Percentiles rank a stretch among this genome's conserved stretches.
Evolutionary conservation across 2,329 filamentous ascomycete species (phyloP).

Genomic region (Endoconidiophora laricicola): DNA sequence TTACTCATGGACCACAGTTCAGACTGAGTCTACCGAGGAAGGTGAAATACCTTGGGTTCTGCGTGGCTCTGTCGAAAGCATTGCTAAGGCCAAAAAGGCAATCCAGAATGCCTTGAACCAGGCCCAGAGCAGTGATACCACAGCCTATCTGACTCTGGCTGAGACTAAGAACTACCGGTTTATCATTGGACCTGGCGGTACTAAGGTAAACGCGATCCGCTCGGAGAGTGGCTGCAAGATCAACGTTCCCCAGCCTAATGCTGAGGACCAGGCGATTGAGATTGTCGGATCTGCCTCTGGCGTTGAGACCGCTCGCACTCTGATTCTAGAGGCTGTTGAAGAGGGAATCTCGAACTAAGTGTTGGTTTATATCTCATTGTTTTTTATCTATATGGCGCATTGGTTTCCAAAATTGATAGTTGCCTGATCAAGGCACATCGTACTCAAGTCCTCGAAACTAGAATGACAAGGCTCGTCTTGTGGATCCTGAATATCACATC

Average conservation of each 20-base stretch:
- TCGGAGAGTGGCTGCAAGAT: slow-evolving; percentile 88
- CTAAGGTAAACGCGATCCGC: slow-evolving; percentile 82
- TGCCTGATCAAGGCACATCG: no score
- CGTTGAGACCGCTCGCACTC: slow-evolving; percentile 70
- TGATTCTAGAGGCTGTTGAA: slow-evolving; percentile 71
- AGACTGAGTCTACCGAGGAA: slow-evolving; percentile 41
- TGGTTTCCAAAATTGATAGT: neutral
- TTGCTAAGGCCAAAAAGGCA: slow-evolving; percentile 63
- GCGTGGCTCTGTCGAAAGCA: slow-evolving; percentile 57
- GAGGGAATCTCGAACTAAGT: slow-evolving; percentile 30
- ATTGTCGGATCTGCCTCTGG: slow-evolving; percentile 65
- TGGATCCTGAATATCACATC: neutral
- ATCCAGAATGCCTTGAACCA: slow-evolving; percentile 59
- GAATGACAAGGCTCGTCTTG: neutral
- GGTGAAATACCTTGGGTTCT: slow-evolving; percentile 82
- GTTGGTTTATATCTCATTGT: neutral
- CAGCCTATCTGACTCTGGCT: slow-evolving; percentile 76
- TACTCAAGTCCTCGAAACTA: neutral
- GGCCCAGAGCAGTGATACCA: slow-evolving; percentile 51
- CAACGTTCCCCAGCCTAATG: slow-evolving; percentile 73
- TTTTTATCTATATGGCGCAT: neutral
- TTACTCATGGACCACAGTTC: slow-evolving; percentile 73
- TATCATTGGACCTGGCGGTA: slow-evolving; percentile 76
- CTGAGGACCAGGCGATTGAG: slow-evolving; percentile 68
- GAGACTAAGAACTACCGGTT: slow-evolving; percentile 80